These are phyloP conservation scores for Chaetomium olivaceum DNA, from an alignment of 2,329 filamentous ascomycete genomes.

Conservation along the genomic window DNA sequence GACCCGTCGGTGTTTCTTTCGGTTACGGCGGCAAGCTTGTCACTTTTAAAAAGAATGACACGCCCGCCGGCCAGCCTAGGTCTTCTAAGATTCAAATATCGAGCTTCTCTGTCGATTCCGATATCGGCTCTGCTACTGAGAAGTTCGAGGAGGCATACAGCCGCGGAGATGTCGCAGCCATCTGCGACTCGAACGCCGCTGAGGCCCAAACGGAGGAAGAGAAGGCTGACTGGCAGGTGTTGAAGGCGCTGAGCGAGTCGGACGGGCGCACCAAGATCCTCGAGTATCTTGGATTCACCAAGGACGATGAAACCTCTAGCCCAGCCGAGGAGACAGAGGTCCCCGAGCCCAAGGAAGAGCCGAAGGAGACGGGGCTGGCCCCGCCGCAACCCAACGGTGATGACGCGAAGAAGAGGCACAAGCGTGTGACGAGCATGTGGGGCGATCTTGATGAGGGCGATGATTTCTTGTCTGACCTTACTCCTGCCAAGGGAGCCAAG, in stretches of 20 bases:
- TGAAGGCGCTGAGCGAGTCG: conserved; percentile 81
- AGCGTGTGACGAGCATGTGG: conserved; percentile 74
- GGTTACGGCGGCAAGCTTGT: conserved; percentile 94
- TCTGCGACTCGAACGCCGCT: conserved; percentile 78
- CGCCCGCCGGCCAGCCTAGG: conserved; percentile 62
- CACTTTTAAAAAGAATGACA: conserved; percentile 62
- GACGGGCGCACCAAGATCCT: conserved; percentile 85
- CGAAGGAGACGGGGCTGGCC: conserved; percentile 32
- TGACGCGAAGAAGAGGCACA: conserved; percentile 59
- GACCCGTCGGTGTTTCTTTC: conserved; percentile 83
- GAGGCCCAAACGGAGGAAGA: conserved; percentile 82
- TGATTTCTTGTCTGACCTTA: conserved; percentile 81
- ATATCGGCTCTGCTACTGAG: conserved; percentile 79
- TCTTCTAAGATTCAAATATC: conserved; percentile 80
- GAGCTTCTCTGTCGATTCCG: conserved; percentile 84
- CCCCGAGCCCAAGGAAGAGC: conserved; percentile 23
- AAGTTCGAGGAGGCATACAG: conserved; percentile 83
- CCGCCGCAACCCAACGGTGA: conserved; percentile 46
- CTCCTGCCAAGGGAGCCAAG: conserved; percentile 86
- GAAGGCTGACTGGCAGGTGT: conserved; percentile 93
- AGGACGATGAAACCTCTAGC: conserved; percentile 45
- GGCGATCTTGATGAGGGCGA: conserved; percentile 72
- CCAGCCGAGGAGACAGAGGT: conserved; percentile 30
- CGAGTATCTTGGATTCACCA: conserved; percentile 84
- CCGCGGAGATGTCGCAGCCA: conserved; percentile 71